Base-by-base conservation (phyloP, 306 rosid species). In the Trifolium fragiferum region DNA sequence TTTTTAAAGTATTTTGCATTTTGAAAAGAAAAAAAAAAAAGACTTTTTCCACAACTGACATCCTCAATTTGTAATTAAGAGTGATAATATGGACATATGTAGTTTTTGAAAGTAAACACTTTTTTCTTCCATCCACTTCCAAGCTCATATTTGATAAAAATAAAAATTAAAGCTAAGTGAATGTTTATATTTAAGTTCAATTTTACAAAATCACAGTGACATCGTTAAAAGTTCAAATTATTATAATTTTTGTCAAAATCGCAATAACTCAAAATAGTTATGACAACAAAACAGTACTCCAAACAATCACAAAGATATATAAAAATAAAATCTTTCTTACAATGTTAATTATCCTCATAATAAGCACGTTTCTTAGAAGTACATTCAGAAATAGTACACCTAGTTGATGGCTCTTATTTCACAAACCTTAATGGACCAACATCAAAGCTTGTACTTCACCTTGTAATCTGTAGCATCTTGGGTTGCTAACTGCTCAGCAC, bases 61-160 rank as follows among this genome's bases (percentile, higher is more conserved):
- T 61, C 57, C 41, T 33, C 68, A 65, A 69, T 20, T 32, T 66
- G 77, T 62, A 27, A 27, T 27, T 27, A 41, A 67, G 76, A 74
- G 40, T 73, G 54, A 85, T 50, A 78, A 70, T 33, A 74, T 70
- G 75, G 37, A 66, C 82, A 60, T 25, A 5, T 51, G 8, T 33
- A 38, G 62, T 70, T 58, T 30, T 76, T 13, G 12, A 46, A 61
- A 69, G 54, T 70, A 51, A 78, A 40, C 38, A 6, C 6, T 50
- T 53, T 16, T n/a, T 68, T 55, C 3, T 10, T 55, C n/a, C 8
- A 12, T 55, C 21, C 62, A 21, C 1, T 55, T 4, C 62, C 4
- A 8, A 11, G 16, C n/a, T 57, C 63, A 57, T 27, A 27, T 3
- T 25, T 25, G 27, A 25, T 25, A 25, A 25, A 27, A 25, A n/a